Evolutionary conservation across 495 filamentous ascomycete species (phyloP), one percentile per base, ranked within the genome.

Genomic region (Penicillium bialowiezense): DNA sequence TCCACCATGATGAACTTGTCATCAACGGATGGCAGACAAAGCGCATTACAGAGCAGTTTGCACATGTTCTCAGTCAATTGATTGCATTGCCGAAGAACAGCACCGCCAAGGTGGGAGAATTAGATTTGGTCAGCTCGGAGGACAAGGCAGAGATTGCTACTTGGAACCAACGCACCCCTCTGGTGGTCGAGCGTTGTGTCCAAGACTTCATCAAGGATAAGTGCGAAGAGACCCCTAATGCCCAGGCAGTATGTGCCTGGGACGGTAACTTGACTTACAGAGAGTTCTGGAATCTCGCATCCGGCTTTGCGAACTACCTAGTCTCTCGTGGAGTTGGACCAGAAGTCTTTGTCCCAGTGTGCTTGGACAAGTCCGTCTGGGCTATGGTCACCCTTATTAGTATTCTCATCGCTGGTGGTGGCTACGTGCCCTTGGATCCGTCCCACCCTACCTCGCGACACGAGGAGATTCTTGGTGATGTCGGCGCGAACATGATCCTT

Each of bases 401-500:
- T 36, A 66, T 84, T 17, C 52, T 81, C 12, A 80, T 79, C 43
- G 79, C 80, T 31, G 82, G 82, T 6, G 78, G 76, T 36, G 80
- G 73, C 0, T 80, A 80, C 58, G 74, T 86, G 17, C 75, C 75
- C 1, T 58, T 88, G 2, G 83, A 87, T 58, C 76, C 79, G 7
- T 64, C 70, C 0, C 74, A 83, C 38, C 84, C 85, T 2, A 67
- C 70, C 41, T 51, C 68, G 5, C 58, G 73, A 21, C 71, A 73
- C 29, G 59, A 68, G 34, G 71, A 73, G 29, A 73, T 74, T n/a
- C 37, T 74, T 3, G 59, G 51, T 4, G 67, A 74, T 39, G 60
- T 70, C 13, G 58, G 65, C 3, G 69, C 70, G 1, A 60, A 54
- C 19, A 62, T 73, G 36, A 63, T 76, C 31, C 57, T 74, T 3